Evolutionary conservation across 768 basidiomycete genomes (phyloP), one percentile per base, ranked within the genome.

Genomic region (Boletus subparvulus): DNA sequence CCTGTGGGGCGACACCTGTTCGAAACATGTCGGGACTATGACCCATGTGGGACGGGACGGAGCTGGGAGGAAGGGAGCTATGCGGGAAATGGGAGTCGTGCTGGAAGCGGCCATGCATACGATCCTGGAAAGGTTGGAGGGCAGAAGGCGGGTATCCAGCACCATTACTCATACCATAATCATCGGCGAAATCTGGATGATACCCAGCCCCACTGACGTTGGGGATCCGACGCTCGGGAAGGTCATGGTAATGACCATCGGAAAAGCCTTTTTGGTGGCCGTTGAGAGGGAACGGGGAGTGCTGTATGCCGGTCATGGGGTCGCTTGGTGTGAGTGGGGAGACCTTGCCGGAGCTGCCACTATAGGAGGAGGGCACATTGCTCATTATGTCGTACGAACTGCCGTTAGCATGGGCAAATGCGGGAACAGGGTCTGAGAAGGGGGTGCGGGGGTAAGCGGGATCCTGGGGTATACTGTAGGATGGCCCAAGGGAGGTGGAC

Each of bases 301-400:
- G 81, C 62, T 84, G 85, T 9, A 90, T 75, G 47, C 77, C 77
- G 55, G 76, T 73, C 58, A 84, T 81, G 42, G 83, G 75, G 69
- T 90, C 88, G 63, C 72, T 85, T 35, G 88, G 87, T 13, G 87
- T 87, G 43, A 89, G 76, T 0, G 90, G 87, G 19, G 90, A 90
- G 48, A 85, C 86, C 71, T 89, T 90, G 59, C 87, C 88, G 56
- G 83, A 85, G 75, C 78, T 80, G 44, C 69, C 61, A 13, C 68
- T 72, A 73, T 85, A 83, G 16, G 84, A 86, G 4, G 85, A 85
- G 24, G 84, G 76, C 21, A 86, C 74, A 60, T 81, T 82, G 69
- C 76, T 75, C 69, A 86, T 84, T 64, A 87, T 79, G 68, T 87
- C 86, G 72, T 87, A 90, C 12, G 84, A 78, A 68, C 77, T 77